Base-by-base conservation (phyloP, 2,329 filamentous ascomycete genomes). In the Fusarium chuoi region DNA sequence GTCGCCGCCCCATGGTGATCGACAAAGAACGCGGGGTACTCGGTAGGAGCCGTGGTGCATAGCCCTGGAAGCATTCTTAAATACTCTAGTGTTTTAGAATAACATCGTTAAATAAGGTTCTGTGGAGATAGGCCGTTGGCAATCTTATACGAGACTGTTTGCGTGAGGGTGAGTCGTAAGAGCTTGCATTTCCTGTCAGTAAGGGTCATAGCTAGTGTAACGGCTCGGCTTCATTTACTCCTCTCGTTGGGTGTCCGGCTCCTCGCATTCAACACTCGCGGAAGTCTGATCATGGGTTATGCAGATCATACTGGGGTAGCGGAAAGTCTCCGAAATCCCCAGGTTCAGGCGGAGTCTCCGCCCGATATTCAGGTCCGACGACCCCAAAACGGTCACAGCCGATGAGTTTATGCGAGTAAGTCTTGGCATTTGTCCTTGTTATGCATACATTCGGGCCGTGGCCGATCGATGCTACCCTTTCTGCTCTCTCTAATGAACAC, bases 301-400 rank as follows among this genome's bases (percentile, higher is more conserved):
- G 55, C 24, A 36, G 30, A 49, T 51, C 41, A 42, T 30, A 61
- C 26, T 42, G 42, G 63, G 65, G 22, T 63, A 18, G 24, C 41
- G 57, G 52, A 63, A 55, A 35, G 26, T 52, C 51, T 28, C 26
- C 42, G 51, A n/a, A 6, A 20, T 22, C 44, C 57, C 58, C 26
- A 63, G 45, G 41, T 46, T 13, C 3, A 30, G 15, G 67, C 67
- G 67, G 67, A 68, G 67, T 44, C 67, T 70, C 67, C 67, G 67
- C 64, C 7, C 1, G 48, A 39, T 39, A 4, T 48, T 45, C 35
- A 63, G 44, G 49, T 58, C 64, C 51, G 28, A 30, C 12, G 30
- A 18, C 42, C 42, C 42, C 28, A 26, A 61, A 62, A 56, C 15
- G 38, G 35, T 11, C 28, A 35, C 11, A 22, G n/a, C 36, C 39